These are phyloP conservation scores for Aspergillus sp. DNA, from an alignment of 2,329 filamentous ascomycete species.

Conservation along the genomic window DNA sequence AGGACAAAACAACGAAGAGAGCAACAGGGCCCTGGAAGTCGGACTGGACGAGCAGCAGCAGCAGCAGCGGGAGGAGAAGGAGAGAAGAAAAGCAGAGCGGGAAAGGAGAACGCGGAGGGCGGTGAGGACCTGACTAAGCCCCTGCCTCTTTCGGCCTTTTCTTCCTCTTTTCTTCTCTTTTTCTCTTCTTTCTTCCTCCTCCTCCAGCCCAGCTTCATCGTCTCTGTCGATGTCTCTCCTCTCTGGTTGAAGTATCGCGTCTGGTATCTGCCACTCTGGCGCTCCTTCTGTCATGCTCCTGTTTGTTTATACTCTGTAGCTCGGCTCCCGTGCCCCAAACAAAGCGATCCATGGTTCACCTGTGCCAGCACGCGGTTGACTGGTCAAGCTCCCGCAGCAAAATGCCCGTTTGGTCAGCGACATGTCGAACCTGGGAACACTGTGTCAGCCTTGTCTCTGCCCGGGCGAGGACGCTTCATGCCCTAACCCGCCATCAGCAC, in stretches of 20 bases:
- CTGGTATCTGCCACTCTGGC: no score
- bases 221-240: no score
- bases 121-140: slow-evolving; percentile 6
- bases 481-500: no score
- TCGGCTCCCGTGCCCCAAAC: slow-evolving; percentile 6
- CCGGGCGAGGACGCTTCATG: no score
- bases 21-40: slow-evolving; percentile 1
- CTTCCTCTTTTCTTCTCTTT: neutral
- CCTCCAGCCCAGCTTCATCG: no score
- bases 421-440: no score
- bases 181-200: neutral
- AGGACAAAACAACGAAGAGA: slow-evolving; percentile 2
- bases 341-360: slow-evolving; percentile 18
- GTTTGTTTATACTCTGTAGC: slow-evolving; percentile 2
- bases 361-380: no score
- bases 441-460: no score
- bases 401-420: no score
- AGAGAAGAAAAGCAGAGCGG: slow-evolving; percentile 12
- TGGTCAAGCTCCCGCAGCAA: no score
- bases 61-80: slow-evolving; percentile 2
- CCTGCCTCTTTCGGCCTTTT: slow-evolving; percentile 1
- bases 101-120: slow-evolving; percentile 16
- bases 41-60: slow-evolving; percentile 2
- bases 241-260: neutral
- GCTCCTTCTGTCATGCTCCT: no score